A percentile compares a stretch with the other conserved stretches of the same genome.
These are phyloP conservation scores for Entomophthora muscae DNA, from an alignment of 371 early-diverging fungal genomes.

Conservation along the genomic window DNA sequence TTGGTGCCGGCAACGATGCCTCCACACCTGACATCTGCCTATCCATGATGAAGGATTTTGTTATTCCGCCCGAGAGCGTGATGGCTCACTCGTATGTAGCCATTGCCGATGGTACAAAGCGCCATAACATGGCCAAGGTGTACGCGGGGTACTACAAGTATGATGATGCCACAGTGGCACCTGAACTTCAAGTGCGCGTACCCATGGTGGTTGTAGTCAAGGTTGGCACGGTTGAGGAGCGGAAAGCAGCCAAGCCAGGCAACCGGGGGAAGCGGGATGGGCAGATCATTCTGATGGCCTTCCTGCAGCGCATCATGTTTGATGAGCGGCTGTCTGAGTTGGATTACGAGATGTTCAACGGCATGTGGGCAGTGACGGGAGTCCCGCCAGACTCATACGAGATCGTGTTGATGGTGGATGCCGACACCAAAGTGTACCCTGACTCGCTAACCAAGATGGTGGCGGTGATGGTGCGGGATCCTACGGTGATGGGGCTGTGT, in stretches of 20 bases:
- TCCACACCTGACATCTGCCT: constrained; percentile 68
- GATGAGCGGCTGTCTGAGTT: constrained; percentile 88
- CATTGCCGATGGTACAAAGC: constrained; percentile 79
- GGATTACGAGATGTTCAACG: constrained; percentile 85
- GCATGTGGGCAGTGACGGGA: constrained; percentile 61
- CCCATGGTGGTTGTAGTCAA: constrained; percentile 87
- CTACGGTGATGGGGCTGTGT: constrained; percentile 57
- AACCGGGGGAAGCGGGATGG: constrained; percentile 98
- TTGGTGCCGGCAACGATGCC: constrained; percentile 50
- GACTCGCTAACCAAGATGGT: constrained; percentile 59
- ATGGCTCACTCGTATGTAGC: constrained; percentile 71
- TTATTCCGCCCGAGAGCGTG: constrained; percentile 40
- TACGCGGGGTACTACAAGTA: constrained; percentile 75
- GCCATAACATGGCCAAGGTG: constrained; percentile 91
- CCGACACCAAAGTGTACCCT: constrained; percentile 76
- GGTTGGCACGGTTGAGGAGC: constrained; percentile 71
- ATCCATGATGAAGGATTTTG: constrained; percentile 63
- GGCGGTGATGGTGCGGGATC: constrained; percentile 54
- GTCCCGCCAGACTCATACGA: constrained; percentile 73
- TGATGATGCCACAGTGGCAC: constrained; percentile 29
- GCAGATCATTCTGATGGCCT: constrained; percentile 93
- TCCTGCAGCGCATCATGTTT: constrained; percentile 85
- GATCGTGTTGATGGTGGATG: constrained; percentile 90
- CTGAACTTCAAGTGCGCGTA: constrained; percentile 31
- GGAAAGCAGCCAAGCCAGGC: constrained; percentile 50